Evolutionary conservation across 208 protist genomes (phyloP).

Genomic region (Trypanosoma scelopori): DNA sequence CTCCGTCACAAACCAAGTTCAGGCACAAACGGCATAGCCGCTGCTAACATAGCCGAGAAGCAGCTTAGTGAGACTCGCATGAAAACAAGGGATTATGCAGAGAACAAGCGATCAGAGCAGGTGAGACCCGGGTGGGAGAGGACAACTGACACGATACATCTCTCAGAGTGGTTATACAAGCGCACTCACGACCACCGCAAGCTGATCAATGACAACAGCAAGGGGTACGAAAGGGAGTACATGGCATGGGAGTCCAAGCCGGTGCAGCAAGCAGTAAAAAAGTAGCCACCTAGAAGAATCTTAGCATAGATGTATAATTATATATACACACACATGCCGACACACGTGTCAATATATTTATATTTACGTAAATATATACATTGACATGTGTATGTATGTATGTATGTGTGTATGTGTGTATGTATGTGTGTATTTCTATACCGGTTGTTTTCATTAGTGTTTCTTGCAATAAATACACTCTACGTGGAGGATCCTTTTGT

Average conservation of each 20-base stretch:
- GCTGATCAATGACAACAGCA: constrained; percentile 61
- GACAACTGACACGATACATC: constrained; percentile 27
- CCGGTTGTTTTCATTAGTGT: constrained; percentile 6
- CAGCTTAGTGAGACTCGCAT: constrained; percentile 41
- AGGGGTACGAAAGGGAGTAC: constrained; percentile 61
- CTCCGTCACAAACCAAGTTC: constrained; percentile 45
- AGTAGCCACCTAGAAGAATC: constrained; percentile 23
- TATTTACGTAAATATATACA: neutral
- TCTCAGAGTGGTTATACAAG: constrained; percentile 43
- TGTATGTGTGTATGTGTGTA: neutral
- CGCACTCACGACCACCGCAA: constrained; percentile 45
- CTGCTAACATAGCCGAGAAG: constrained; percentile 70
- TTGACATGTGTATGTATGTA: neutral
- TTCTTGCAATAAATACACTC: too few relatives aligned
- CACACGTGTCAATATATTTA: too few relatives aligned
- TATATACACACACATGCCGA: too few relatives aligned
- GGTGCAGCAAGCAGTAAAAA: constrained; percentile 26
- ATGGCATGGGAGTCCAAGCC: constrained; percentile 46
- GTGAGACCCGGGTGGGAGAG: constrained; percentile 26
- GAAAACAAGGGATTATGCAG: constrained; percentile 64
- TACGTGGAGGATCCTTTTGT: constrained; percentile 14
- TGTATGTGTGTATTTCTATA: constrained; percentile 23
- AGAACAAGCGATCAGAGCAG: constrained; percentile 30
- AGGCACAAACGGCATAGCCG: constrained; percentile 43
- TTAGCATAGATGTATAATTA: neutral